Percentiles rank a stretch among this genome's conserved stretches.
Evolutionary conservation across 441 rosid genomes (phyloP).

Genomic region (Pelargonium fulgidum): DNA sequence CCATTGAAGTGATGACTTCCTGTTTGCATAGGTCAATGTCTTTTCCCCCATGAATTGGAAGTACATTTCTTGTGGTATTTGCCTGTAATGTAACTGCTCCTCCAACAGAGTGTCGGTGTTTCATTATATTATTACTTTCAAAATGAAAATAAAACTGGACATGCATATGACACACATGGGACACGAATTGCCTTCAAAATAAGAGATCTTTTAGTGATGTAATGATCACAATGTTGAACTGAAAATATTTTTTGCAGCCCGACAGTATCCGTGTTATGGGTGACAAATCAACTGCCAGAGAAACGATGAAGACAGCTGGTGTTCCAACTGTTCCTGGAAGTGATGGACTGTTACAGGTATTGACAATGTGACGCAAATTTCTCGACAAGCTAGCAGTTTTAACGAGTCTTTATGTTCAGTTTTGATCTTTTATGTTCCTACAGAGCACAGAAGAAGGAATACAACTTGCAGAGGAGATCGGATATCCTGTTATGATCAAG

Average conservation of each 20-base stretch:
- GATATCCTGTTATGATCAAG: slow-evolving; percentile 97
- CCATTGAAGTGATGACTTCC: background rate
- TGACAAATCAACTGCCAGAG: slow-evolving; percentile 93
- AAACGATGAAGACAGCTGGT: slow-evolving; percentile 94
- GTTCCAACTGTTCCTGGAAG: slow-evolving; percentile 99
- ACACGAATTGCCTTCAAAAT: too few relatives aligned
- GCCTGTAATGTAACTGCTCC: background rate
- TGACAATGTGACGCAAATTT: background rate
- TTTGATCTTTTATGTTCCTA: slow-evolving; percentile 19
- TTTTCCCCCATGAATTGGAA: background rate
- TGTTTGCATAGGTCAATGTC: background rate
- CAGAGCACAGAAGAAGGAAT: slow-evolving; percentile 91
- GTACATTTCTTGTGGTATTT: background rate
- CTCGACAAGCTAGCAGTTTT: background rate
- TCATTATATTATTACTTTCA: too few relatives aligned
- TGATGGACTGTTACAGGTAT: slow-evolving; percentile 82
- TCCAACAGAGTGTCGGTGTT: too few relatives aligned
- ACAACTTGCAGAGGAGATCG: slow-evolving; percentile 72
- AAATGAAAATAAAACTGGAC: too few relatives aligned
- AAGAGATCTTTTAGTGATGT: background rate
- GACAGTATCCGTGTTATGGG: slow-evolving; percentile 97
- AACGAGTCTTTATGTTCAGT: slow-evolving; percentile 1
- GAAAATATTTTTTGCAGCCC: slow-evolving; percentile 47
- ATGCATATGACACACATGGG: too few relatives aligned
- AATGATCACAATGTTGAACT: background rate